phyloP scores from a whole-genome alignment of 139 green algal species.

The Chlorella sp. region DNA sequence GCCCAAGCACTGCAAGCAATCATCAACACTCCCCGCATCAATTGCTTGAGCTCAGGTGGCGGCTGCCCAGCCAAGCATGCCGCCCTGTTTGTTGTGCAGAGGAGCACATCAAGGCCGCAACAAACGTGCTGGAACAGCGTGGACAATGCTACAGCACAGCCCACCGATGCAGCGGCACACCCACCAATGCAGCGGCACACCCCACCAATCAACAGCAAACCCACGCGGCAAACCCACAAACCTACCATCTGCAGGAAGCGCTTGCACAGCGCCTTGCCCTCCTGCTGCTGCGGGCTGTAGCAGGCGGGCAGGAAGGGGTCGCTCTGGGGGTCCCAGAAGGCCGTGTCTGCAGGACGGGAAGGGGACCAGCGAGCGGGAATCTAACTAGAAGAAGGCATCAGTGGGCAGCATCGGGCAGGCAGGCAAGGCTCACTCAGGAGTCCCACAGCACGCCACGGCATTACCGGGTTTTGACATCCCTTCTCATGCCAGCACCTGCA shows the following conservation, averaged over 20 bases:
- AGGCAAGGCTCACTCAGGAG: not conserved
- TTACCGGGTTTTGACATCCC: no score
- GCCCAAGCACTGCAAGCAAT: not conserved
- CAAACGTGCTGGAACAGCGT: no score
- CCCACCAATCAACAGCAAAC: no score
- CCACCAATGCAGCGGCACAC: not conserved
- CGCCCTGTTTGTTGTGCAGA: no score
- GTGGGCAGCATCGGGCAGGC: not conserved
- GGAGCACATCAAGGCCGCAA: no score
- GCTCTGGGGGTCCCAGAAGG: slow-evolving; percentile 79
- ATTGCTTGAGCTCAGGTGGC: no score
- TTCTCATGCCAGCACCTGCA: no score
- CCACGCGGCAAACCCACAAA: no score
- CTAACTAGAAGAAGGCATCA: not conserved
- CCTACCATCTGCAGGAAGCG: slow-evolving; percentile 75
- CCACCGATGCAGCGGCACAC: no score
- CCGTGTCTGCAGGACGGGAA: slow-evolving; percentile 56
- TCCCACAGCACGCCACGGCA: not conserved
- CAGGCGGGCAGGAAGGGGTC: slow-evolving; percentile 81
- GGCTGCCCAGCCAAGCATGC: no score
- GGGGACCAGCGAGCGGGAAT: not conserved
- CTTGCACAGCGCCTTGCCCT: slow-evolving; percentile 92
- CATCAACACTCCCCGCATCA: no score
- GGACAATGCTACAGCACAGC: no score
- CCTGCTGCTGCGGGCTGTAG: slow-evolving; percentile 64